These are phyloP conservation scores for Yamadazyma paraphyllophila DNA, from an alignment of 805 yeast species.

Conservation along the genomic window DNA sequence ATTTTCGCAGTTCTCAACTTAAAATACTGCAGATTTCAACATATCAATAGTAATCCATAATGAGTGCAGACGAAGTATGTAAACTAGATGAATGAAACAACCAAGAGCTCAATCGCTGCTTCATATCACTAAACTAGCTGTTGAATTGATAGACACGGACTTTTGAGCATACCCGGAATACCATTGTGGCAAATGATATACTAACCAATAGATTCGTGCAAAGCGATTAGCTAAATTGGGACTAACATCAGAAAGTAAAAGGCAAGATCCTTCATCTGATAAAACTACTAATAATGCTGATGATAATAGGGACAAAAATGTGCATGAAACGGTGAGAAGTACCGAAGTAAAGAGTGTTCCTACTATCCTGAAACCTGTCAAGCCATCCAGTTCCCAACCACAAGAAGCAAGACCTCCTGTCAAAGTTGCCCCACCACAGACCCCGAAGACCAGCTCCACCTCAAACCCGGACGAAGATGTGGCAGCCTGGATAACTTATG, in stretches of 20 bases:
- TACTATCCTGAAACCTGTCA: no score
- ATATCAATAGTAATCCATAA: neutral
- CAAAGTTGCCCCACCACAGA: neutral
- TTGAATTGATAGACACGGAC: no score
- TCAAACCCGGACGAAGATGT: slow-evolving; percentile 18
- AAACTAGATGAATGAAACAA: neutral
- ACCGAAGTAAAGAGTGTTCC: no score
- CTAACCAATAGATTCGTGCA: slow-evolving; percentile 43
- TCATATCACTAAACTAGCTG: no score
- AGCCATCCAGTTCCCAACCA: neutral
- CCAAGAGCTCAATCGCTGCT: neutral
- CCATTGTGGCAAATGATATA: slow-evolving; percentile 1
- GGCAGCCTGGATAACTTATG: slow-evolving; percentile 41
- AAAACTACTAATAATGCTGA: neutral
- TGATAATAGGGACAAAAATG: neutral
- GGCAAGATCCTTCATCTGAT: neutral
- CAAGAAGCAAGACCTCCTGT: neutral
- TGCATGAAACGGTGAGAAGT: no score
- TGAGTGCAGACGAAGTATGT: slow-evolving; percentile 18
- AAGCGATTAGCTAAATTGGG: slow-evolving; percentile 53
- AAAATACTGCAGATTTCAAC: neutral
- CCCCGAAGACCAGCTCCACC: neutral
- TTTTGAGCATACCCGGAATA: no score
- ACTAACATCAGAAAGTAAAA: slow-evolving; percentile 5
- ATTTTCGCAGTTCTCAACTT: neutral